These are phyloP conservation scores for Alternaria burnsii DNA, from an alignment of 2,329 filamentous ascomycete species.

Conservation along the genomic window DNA sequence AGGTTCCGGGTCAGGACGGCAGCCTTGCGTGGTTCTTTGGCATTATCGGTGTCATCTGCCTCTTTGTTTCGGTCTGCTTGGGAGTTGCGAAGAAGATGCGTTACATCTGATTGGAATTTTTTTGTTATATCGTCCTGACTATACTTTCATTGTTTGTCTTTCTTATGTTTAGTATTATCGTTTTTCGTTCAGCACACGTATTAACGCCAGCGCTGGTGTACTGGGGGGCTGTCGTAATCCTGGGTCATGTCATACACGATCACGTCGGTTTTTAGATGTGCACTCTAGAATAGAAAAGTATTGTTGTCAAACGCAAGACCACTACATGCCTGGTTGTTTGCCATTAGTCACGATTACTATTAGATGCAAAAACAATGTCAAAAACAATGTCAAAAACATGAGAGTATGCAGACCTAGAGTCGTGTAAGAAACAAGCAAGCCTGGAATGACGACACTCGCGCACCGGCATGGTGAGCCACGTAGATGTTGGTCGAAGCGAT, in stretches of 20 bases:
- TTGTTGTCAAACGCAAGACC: neutral
- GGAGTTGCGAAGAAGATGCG: constrained; percentile 54
- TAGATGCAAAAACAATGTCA: neutral
- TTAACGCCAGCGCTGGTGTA: constrained; percentile 18
- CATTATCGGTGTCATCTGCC: constrained; percentile 65
- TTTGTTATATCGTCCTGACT: neutral
- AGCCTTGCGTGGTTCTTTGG: constrained; percentile 67
- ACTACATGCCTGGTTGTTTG: neutral
- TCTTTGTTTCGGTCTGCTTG: constrained; percentile 53
- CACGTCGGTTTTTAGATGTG: constrained; percentile 13
- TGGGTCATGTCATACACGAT: constrained; percentile 12
- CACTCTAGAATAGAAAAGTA: constrained; percentile 19
- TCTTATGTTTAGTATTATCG: neutral
- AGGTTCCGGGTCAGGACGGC: constrained; percentile 68
- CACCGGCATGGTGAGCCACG: neutral
- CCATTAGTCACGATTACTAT: too few relatives aligned
- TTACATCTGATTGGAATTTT: constrained; percentile 46
- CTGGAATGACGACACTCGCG: neutral
- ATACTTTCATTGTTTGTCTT: constrained; percentile 3
- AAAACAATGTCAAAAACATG: neutral
- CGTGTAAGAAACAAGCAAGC: neutral
- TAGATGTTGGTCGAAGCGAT: neutral
- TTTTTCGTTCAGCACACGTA: constrained; percentile 6
- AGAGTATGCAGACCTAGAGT: neutral
- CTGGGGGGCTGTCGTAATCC: constrained; percentile 8